Base-by-base conservation (phyloP, 2,329 filamentous ascomycete species). In the Fusarium fracticaudum region DNA sequence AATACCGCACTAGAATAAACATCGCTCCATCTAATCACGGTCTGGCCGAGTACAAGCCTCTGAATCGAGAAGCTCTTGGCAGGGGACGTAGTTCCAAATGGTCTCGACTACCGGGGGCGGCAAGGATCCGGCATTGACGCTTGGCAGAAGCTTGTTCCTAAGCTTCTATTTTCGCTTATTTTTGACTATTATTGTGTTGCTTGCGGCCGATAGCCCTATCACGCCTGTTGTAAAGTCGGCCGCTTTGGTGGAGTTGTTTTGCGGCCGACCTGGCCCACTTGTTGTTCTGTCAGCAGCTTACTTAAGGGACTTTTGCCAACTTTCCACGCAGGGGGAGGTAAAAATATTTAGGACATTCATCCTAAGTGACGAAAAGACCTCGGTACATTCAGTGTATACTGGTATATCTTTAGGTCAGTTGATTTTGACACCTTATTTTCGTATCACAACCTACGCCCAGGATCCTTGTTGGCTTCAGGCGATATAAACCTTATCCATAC, bases 331-430 rank as follows among this genome's bases (percentile, higher is more conserved):
- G 8, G 20, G 6, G 13, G 14, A 17, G 6, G 47, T 4, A 4
- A n/a, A 26, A 12, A 12, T 10, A 8, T 14, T 15, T 26, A 1
- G 13, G 9, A 22, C 0, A 1, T 3, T 4, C 17, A 11, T 22
- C 6, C 26, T 11, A 5, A 22, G 14, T 11, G 13, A 48, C 9
- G 8, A 31, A 22, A 48, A n/a, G 20, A 31, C 2, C 0, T 5
- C 0, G 1, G 26, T 12, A 17, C 8, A 22, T 31, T 6, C 1
- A 15, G 4, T 29, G 7, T 10, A 14, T 22, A 4, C 4, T 10
- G 5, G 2, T 15, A 15, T 2, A n/a, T 31, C 5, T n/a, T n/a
- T 12, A 17, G 0, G 3, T 3, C 0, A 6, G 10, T 8, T 17
- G 1, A 31, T 17, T 48, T 6, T n/a, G 2, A 5, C 10, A 31